Conservation (phyloP, 2,329 filamentous ascomycete genomes). For the Ascochyta fabae region DNA sequence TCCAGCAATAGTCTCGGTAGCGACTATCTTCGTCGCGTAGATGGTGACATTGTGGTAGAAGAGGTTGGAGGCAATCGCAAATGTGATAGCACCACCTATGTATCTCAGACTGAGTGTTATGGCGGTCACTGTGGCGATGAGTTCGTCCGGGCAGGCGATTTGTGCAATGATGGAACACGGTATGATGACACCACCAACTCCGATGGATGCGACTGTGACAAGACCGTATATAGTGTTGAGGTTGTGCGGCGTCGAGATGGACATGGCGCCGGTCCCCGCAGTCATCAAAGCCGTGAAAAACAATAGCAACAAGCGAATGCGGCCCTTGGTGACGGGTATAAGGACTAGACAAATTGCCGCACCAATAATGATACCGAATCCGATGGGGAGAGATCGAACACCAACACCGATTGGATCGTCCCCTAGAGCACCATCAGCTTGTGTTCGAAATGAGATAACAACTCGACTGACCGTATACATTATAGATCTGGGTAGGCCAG, state of each 20-base stretch:
- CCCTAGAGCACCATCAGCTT: conserved; percentile 20
- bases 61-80: conserved; percentile 56
- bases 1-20: conserved; percentile 55
- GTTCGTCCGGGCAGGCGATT: conserved; percentile 72
- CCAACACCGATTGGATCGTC: conserved; percentile 69
- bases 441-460: background rate
- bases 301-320: conserved; percentile 67
- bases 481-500: conserved; percentile 44
- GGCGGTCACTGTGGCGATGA: conserved; percentile 73
- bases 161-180: conserved; percentile 72
- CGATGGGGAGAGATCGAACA: conserved; percentile 69
- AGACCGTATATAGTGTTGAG: conserved; percentile 62
- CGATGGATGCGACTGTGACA: conserved; percentile 66
- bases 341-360: conserved; percentile 65
- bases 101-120: conserved; percentile 73
- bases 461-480: conserved; percentile 38
- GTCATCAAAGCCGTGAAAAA: conserved; percentile 69
- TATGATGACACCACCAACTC: conserved; percentile 72
- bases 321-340: conserved; percentile 63
- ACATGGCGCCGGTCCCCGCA: conserved; percentile 64
- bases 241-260: conserved; percentile 60
- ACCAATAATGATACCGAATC: conserved; percentile 67
- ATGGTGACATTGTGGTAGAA: conserved; percentile 37
- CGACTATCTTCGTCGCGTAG: conserved; percentile 31
- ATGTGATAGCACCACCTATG: conserved; percentile 70